A percentile compares a stretch with the other conserved stretches of the same genome.
Conservation (phyloP, 768 basidiomycete species). For the Amanita subjunquillea region DNA sequence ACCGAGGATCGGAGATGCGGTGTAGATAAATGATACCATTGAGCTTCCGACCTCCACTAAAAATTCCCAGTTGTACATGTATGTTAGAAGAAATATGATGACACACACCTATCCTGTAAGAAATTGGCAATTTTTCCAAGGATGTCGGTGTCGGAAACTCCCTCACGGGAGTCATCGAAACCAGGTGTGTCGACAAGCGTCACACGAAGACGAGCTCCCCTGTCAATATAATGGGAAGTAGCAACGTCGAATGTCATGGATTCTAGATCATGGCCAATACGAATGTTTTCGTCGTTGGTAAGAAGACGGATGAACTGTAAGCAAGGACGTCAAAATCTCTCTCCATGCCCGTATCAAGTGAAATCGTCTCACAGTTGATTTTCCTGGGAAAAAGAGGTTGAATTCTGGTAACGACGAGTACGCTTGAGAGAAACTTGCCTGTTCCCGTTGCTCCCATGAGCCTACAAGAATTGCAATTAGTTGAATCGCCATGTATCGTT, state of each 20-base stretch:
- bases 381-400: neutral
- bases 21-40: constrained; percentile 32
- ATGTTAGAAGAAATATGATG: neutral
- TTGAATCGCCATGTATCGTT: neutral
- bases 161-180: constrained; percentile 27
- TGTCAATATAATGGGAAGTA: constrained; percentile 1
- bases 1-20: constrained; percentile 26
- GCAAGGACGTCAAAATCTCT: neutral
- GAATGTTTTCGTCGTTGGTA: constrained; percentile 23
- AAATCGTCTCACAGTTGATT: neutral
- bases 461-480: neutral
- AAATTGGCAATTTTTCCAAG: constrained; percentile 21
- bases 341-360: neutral
- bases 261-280: constrained; percentile 25
- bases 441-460: neutral
- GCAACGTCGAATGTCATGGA: constrained; percentile 27
- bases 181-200: constrained; percentile 34
- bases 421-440: neutral
- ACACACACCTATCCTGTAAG: constrained; percentile 11
- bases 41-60: constrained; percentile 16
- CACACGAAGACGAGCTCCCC: constrained; percentile 9
- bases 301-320: constrained; percentile 29
- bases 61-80: neutral
- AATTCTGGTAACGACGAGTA: neutral
- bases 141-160: constrained; percentile 22